phyloP scores from a whole-genome alignment of 805 yeast genomes.

The Metschnikowia matae region DNA sequence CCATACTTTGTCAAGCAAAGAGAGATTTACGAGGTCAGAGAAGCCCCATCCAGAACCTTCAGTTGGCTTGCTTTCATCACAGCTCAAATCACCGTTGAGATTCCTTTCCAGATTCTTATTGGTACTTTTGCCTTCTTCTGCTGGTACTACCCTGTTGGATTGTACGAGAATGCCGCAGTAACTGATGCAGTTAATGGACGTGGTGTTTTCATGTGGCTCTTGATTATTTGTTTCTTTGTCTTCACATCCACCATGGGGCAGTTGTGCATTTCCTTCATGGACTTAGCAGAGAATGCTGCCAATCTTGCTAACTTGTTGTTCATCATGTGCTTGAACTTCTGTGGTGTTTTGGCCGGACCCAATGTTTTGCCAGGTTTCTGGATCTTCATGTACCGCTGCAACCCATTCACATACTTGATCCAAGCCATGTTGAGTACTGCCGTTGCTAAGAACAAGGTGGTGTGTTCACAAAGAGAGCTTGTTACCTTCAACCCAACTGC shows the following conservation, averaged over 20 bases:
- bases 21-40: conserved; percentile 46
- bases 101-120: conserved; percentile 43
- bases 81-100: conserved; percentile 43
- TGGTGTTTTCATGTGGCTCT: conserved; percentile 38
- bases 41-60: conserved; percentile 41
- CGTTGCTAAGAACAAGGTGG: conserved; percentile 45
- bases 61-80: conserved; percentile 40
- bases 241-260: conserved; percentile 24
- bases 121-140: conserved; percentile 62
- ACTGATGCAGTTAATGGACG: conserved; percentile 22
- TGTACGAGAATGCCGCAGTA: conserved; percentile 17
- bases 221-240: conserved; percentile 17
- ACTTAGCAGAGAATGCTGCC: conserved; percentile 24
- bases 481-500: conserved; percentile 37
- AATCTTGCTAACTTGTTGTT: conserved; percentile 23
- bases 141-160: conserved; percentile 52
- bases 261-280: conserved; percentile 21
- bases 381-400: conserved; percentile 75
- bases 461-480: conserved; percentile 37
- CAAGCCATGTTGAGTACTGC: conserved; percentile 34
- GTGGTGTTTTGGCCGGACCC: conserved; percentile 69
- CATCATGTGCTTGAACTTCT: conserved; percentile 49
- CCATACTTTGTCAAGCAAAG: conserved; percentile 43
- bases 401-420: conserved; percentile 65
- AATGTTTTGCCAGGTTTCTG: conserved; percentile 71